Evolutionary conservation across 2,329 filamentous ascomycete species (phyloP).

Genomic region (Penicillium sp.): DNA sequence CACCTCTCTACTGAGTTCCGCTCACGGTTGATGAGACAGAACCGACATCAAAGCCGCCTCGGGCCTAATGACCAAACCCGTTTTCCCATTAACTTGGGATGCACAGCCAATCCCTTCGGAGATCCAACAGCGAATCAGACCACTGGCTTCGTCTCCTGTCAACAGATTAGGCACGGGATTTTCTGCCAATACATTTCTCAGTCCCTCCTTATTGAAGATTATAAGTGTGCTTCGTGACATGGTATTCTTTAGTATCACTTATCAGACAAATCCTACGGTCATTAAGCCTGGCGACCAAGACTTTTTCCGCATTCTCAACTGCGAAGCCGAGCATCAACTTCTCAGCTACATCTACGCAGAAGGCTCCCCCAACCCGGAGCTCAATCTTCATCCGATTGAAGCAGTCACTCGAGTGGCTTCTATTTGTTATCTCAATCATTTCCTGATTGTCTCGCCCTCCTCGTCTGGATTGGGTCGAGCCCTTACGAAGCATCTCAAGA

Average conservation of each 20-base stretch:
- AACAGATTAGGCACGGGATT: constrained; percentile 29
- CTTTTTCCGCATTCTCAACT: constrained; percentile 34
- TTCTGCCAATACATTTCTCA: constrained; percentile 29
- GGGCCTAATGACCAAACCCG: constrained; percentile 34
- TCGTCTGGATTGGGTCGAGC: constrained; percentile 35
- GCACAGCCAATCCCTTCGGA: constrained; percentile 29
- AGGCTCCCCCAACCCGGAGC: background rate
- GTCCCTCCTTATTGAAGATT: constrained; percentile 26
- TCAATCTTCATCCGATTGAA: constrained; percentile 29
- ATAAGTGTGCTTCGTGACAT: constrained; percentile 31
- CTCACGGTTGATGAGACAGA: constrained; percentile 19
- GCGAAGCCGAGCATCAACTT: constrained; percentile 39
- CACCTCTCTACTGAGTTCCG: background rate
- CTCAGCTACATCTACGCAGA: constrained; percentile 36
- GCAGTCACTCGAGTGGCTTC: constrained; percentile 30
- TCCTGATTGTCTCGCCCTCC: constrained; percentile 35
- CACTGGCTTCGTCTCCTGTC: constrained; percentile 25
- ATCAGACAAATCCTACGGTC: constrained; percentile 19
- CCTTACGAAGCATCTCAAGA: constrained; percentile 31
- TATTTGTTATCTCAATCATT: constrained; percentile 33
- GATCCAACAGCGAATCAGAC: constrained; percentile 30
- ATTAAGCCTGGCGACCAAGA: constrained; percentile 30
- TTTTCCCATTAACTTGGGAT: constrained; percentile 36
- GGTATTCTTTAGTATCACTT: constrained; percentile 33
- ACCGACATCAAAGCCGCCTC: constrained; percentile 37